phyloP scores from a whole-genome alignment of 1,284 basidiomycete genomes.

The Leccinum pallidistipes region DNA sequence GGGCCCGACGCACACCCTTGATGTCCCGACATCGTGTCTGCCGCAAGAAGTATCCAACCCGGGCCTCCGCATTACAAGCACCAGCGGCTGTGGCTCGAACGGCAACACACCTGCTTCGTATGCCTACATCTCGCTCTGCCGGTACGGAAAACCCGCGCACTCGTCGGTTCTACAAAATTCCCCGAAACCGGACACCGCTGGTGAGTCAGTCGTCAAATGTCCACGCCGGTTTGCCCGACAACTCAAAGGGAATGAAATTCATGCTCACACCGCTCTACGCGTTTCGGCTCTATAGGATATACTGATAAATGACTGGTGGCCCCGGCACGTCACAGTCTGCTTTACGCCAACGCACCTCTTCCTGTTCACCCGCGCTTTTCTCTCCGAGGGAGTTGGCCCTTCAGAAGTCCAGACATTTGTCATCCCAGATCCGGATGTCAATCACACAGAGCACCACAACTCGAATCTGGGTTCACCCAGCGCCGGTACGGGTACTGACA shows the following conservation, averaged over 20 bases:
- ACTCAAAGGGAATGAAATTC: not conserved
- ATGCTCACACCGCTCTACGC: not conserved
- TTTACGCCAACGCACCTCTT: not conserved
- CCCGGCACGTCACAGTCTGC: conserved; percentile 12
- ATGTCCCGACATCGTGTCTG: not conserved
- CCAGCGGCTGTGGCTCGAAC: not conserved
- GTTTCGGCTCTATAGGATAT: not conserved
- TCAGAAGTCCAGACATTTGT: conserved; percentile 21
- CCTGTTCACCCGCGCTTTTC: too few species aligned
- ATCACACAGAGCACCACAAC: not conserved
- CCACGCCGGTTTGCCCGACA: too few species aligned
- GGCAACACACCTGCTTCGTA: not conserved
- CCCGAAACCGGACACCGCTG: not conserved
- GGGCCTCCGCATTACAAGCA: not conserved
- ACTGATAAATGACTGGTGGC: conserved; percentile 3
- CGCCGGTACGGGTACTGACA: not conserved
- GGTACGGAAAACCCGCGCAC: not conserved
- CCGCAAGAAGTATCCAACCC: not conserved
- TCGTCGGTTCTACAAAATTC: not conserved
- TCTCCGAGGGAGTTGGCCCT: not conserved
- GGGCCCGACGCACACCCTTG: not conserved
- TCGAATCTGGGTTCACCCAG: not conserved
- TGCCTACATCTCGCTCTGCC: not conserved
- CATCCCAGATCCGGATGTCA: conserved; percentile 4
- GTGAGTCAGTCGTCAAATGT: too few species aligned